phyloP scores from a whole-genome alignment of 2,329 filamentous ascomycete genomes.

The Penicillium fuscoglaucum region DNA sequence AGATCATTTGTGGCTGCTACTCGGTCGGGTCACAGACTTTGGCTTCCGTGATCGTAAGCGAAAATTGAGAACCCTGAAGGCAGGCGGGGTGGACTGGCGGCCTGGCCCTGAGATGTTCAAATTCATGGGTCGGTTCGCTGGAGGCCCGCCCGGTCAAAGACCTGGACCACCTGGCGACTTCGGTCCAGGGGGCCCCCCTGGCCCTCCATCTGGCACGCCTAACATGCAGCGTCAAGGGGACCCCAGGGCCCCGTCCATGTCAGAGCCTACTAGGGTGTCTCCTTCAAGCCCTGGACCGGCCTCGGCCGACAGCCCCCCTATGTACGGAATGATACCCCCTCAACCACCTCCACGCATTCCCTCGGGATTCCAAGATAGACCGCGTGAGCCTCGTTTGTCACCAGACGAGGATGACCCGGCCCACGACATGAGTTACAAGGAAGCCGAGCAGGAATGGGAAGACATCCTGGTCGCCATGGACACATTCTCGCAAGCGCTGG shows the following conservation, averaged over 20 bases:
- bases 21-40: conserved; percentile 79
- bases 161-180: conserved; percentile 13
- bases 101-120: conserved; percentile 52
- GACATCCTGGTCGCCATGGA: conserved; percentile 45
- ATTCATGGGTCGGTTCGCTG: conserved; percentile 37
- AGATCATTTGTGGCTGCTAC: conserved; percentile 80
- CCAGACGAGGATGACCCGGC: conserved; percentile 54
- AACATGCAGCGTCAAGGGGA: conserved; percentile 12
- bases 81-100: conserved; percentile 59
- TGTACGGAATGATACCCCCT: conserved; percentile 52
- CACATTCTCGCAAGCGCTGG: conserved; percentile 58
- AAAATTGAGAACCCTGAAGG: conserved; percentile 68
- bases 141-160: conserved; percentile 11
- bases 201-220: conserved; percentile 13
- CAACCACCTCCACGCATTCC: conserved; percentile 47
- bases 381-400: conserved; percentile 13
- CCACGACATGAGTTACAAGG: conserved; percentile 63
- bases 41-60: conserved; percentile 72
- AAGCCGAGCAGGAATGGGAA: conserved; percentile 77
- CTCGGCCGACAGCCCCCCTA: conserved; percentile 36
- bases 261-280: neutral
- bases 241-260: neutral
- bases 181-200: conserved; percentile 13
- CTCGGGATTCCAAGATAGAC: conserved; percentile 54
- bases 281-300: conserved; percentile 5